Conservation (phyloP, 2,329 filamentous ascomycete species). For the Epichloe hybrida region DNA sequence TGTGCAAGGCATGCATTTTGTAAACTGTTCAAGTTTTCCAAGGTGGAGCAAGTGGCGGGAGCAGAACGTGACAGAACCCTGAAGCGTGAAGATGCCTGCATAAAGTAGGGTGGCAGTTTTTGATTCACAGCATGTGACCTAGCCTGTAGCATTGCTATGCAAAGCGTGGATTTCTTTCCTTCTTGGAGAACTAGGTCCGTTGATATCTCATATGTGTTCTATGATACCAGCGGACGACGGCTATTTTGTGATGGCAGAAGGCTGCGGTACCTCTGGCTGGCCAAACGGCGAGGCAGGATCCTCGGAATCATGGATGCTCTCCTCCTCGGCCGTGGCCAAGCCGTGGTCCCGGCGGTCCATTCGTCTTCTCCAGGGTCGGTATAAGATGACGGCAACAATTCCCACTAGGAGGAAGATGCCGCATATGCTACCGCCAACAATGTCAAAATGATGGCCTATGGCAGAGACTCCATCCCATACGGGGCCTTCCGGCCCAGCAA, state of each 20-base stretch:
- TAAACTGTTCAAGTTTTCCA: conserved; percentile 1
- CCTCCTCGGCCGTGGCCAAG: conserved; percentile 4
- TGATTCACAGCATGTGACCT: not conserved
- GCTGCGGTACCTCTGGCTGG: not conserved
- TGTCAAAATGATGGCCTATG: conserved; percentile 69
- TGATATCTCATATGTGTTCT: not conserved
- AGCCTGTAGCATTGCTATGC: not conserved
- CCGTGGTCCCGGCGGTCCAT: conserved; percentile 19
- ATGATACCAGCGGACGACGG: not conserved
- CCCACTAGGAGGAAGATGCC: conserved; percentile 72
- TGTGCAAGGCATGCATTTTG: conserved; percentile 8
- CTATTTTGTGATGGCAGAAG: not conserved
- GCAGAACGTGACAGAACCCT: not conserved
- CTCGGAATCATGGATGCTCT: not conserved
- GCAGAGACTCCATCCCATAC: conserved; percentile 84
- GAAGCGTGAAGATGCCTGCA: not conserved
- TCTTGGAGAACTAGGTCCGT: not conserved
- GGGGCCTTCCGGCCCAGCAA: conserved; percentile 55
- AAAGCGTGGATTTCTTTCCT: not conserved
- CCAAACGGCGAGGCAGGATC: not conserved
- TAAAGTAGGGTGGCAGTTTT: not conserved
- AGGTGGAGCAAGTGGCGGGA: not conserved
- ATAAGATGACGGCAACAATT: conserved; percentile 56
- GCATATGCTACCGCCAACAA: conserved; percentile 77
- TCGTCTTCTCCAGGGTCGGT: conserved; percentile 61